These are phyloP conservation scores for Polychytrium aggregatum DNA, from an alignment of 192 early-diverging fungal genomes.

Conservation along the genomic window DNA sequence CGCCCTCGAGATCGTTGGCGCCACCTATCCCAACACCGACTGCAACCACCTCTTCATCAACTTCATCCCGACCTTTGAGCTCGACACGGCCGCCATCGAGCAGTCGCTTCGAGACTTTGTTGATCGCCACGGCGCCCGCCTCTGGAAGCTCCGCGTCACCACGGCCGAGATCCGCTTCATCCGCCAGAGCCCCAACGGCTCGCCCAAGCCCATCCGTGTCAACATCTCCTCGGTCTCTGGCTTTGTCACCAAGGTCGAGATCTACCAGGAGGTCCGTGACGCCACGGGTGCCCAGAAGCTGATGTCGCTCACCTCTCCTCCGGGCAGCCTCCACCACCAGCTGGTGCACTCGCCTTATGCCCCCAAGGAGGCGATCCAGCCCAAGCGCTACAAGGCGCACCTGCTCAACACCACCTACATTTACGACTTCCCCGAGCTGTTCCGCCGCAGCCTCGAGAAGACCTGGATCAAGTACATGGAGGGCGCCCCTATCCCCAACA, in stretches of 20 bases:
- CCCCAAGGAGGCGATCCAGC: conserved; percentile 92
- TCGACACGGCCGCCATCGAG: conserved; percentile 77
- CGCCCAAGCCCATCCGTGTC: conserved; percentile 68
- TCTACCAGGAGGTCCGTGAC: conserved; percentile 84
- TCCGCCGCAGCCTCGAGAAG: conserved; percentile 74
- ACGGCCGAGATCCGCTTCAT: conserved; percentile 91
- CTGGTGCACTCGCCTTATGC: conserved; percentile 74
- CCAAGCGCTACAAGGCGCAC: conserved; percentile 94
- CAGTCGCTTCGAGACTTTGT: conserved; percentile 76
- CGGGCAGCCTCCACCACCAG: conserved; percentile 73
- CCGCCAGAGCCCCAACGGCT: neutral
- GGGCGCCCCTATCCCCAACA: conserved; percentile 31
- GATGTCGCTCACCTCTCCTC: conserved; percentile 62
- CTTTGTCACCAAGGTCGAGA: conserved; percentile 82
- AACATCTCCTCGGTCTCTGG: conserved; percentile 86
- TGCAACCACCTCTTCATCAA: conserved; percentile 99
- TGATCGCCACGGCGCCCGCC: conserved; percentile 85
- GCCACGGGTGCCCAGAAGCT: conserved; percentile 69
- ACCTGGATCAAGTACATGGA: conserved; percentile 50
- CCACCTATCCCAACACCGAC: conserved; percentile 87
- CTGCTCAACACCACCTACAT: conserved; percentile 96
- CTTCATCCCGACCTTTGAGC: conserved; percentile 90
- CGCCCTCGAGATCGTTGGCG: conserved; percentile 85
- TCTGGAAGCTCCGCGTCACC: conserved; percentile 89
- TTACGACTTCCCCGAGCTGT: conserved; percentile 97